phyloP scores from a whole-genome alignment of 768 basidiomycete genomes.

The Psilocybe tampanensis region DNA sequence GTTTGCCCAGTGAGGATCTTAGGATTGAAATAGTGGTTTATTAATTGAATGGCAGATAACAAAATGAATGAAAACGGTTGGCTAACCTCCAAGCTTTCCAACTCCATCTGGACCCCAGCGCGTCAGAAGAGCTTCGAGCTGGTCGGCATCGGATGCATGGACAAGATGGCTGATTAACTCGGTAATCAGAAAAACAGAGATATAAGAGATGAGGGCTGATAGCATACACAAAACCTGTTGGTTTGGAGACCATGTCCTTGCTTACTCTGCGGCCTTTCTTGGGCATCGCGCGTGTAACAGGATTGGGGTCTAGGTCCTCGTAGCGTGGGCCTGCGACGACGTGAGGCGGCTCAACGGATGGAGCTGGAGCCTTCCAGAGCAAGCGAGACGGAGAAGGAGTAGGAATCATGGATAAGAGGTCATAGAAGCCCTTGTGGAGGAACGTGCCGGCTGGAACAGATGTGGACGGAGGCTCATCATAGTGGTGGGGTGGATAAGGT shows the following conservation, averaged over 20 bases:
- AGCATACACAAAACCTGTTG: conserved; percentile 83
- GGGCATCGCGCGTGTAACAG: conserved; percentile 35
- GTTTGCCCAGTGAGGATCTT: conserved; percentile 87
- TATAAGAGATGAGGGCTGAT: conserved; percentile 14
- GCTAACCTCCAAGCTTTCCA: conserved; percentile 84
- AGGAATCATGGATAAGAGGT: conserved; percentile 78
- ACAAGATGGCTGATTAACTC: conserved; percentile 70
- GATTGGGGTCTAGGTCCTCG: conserved; percentile 49
- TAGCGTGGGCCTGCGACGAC: conserved; percentile 69
- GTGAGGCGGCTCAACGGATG: conserved; percentile 37
- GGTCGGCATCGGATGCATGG: conserved; percentile 89
- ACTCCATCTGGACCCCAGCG: conserved; percentile 89
- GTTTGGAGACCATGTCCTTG: conserved; percentile 88
- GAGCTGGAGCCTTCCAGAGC: conserved; percentile 50
- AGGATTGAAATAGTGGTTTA: conserved; percentile 10
- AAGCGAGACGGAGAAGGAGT: conserved; percentile 70
- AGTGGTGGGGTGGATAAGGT: conserved; percentile 36
- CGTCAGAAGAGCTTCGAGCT: conserved; percentile 82
- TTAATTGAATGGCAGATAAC: conserved; percentile 22
- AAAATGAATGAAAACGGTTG: conserved; percentile 14
- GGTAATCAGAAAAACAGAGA: conserved; percentile 26
- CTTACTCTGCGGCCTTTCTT: conserved; percentile 70
- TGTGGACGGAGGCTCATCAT: conserved; percentile 43
- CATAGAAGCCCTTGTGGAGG: conserved; percentile 90
- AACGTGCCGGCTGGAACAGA: conserved; percentile 69